Evolutionary conservation across 768 basidiomycete genomes (phyloP).

Genomic region (Cystofilobasidium bisporidii): DNA sequence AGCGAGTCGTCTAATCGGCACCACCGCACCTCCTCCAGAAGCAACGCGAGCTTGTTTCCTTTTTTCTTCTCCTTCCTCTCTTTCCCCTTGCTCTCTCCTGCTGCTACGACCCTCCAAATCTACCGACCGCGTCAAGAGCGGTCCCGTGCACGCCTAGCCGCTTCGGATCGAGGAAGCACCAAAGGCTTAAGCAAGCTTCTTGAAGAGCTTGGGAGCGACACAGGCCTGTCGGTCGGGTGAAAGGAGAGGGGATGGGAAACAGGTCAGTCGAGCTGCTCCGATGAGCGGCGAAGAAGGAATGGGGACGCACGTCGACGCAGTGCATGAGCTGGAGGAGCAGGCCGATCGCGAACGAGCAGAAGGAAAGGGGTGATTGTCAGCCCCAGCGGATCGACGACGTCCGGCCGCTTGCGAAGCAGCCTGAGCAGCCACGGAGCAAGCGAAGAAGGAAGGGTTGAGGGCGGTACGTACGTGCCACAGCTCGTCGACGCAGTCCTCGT

Average conservation of each 20-base stretch:
- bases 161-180: not conserved
- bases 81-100: no score
- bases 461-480: slow-evolving; percentile 49
- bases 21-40: no score
- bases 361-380: no score
- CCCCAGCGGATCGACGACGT: no score
- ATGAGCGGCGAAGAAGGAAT: not conserved
- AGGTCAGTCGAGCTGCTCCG: not conserved
- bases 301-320: slow-evolving; percentile 64
- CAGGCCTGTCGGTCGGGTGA: slow-evolving; percentile 2
- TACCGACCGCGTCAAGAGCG: no score
- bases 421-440: slow-evolving; percentile 26
- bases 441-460: not conserved
- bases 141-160: no score
- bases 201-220: slow-evolving; percentile 22
- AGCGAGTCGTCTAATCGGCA: no score
- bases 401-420: no score
- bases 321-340: slow-evolving; percentile 67
- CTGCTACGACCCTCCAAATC: no score
- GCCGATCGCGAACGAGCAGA: not conserved
- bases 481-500: slow-evolving; percentile 89
- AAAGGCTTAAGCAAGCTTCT: slow-evolving; percentile 24
- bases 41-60: no score
- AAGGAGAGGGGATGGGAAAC: not conserved
- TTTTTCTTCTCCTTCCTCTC: no score